A percentile compares a stretch with the other conserved stretches of the same genome.
Conservation (phyloP, 1,284 basidiomycete species). For the Meira nashicola region DNA sequence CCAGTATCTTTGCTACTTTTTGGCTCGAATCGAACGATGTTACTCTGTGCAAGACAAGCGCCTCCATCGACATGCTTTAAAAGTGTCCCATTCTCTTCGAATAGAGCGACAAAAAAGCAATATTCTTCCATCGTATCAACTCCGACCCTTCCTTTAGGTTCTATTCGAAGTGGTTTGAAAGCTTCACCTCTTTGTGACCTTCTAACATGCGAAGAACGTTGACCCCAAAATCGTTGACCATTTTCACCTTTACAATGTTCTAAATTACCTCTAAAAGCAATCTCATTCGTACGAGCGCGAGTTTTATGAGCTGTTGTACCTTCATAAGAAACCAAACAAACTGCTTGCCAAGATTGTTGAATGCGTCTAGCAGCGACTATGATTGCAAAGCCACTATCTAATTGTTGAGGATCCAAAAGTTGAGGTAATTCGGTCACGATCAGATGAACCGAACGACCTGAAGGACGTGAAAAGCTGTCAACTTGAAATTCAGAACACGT, state of each 20-base stretch:
- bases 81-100: background rate
- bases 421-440: background rate
- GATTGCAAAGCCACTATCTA: background rate
- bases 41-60: background rate
- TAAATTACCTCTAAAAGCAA: background rate
- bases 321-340: too few relatives aligned
- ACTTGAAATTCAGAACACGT: too few relatives aligned
- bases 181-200: background rate
- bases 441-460: background rate
- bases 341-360: too few relatives aligned
- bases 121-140: background rate
- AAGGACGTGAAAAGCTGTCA: too few relatives aligned
- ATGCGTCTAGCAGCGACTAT: background rate
- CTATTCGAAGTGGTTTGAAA: background rate
- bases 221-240: background rate
- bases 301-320: background rate
- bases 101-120: background rate
- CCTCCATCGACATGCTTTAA: background rate
- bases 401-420: background rate
- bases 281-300: background rate
- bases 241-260: background rate
- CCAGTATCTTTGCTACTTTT: too few relatives aligned
- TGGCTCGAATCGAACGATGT: too few relatives aligned
- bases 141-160: background rate
- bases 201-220: background rate